Evolutionary conservation across 805 yeast species (phyloP), one percentile per base, ranked within the genome.

Genomic region (Brettanomyces nanus): DNA sequence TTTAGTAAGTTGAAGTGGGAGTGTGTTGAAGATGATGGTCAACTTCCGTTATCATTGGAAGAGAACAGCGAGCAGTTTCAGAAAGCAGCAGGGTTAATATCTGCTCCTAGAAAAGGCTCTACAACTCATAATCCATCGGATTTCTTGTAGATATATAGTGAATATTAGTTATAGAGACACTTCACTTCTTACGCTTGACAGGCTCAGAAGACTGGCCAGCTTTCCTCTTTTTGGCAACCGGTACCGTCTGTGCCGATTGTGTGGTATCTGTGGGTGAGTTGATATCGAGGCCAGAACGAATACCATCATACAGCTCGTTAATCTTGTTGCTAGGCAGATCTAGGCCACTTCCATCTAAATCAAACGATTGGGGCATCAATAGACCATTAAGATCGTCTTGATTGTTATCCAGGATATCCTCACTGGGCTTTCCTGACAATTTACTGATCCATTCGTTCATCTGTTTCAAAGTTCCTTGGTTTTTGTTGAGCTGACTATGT

Each of bases 391-490:
- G 53, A 14, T 59, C 65, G 29, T 60, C 65, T 14, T 33, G 29
- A 5, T 25, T n/a, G 7, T 26, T 26, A 28, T 47, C 47, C 1
- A 38, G 42, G 9, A 38, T 10, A 3, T 46, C 47, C 19, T 50
- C 56, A 29, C 41, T 10, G 19, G 45, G 30, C 29, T 41, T 7
- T 28, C 37, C 37, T 7, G 38, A 35, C 5, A 35, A 15, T 31
- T 37, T 45, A 17, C 27, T 69, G 33, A 73, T 64, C 77, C 77
- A 73, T 42, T 74, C 78, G 49, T 71, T 75, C 2, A 71, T 75
- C 48, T 73, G 77, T 51, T 64, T 72, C 38, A 74, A 62, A 3
- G 75, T 66, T 43, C 65, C 69, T 10, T 75, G 76, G 45, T 73
- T 75, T 46, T 63, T 67, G 35, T 56, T 55, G 9, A 73, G 55